A percentile compares a stretch with the other conserved stretches of the same genome.
phyloP scores from a whole-genome alignment of 768 basidiomycete genomes.

The Suillus tomentosus region DNA sequence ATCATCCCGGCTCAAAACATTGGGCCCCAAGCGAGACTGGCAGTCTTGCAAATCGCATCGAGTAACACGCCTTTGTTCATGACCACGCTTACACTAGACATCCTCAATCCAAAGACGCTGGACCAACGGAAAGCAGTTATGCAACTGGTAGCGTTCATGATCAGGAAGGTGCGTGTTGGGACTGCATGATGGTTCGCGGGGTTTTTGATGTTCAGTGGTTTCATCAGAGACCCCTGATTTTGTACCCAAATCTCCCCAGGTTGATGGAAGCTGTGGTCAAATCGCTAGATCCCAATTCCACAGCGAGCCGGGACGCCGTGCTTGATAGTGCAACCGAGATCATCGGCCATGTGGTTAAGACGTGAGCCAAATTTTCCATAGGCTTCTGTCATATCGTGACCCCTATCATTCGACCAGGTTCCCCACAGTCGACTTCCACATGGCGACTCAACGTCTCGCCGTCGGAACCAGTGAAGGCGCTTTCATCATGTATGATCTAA shows the following conservation, averaged over 20 bases:
- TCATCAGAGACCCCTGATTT: constrained; percentile 73
- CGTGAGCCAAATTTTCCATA: constrained; percentile 48
- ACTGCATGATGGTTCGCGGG: neutral
- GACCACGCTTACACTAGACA: constrained; percentile 90
- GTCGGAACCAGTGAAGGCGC: constrained; percentile 96
- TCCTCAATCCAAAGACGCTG: constrained; percentile 71
- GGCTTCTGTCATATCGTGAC: neutral
- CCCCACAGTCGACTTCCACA: constrained; percentile 93
- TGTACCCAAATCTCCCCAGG: constrained; percentile 81
- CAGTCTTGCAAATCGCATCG: constrained; percentile 83
- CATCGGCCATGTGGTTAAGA: constrained; percentile 90
- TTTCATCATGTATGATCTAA: constrained; percentile 93
- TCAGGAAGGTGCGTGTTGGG: constrained; percentile 67
- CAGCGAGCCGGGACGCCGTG: constrained; percentile 75
- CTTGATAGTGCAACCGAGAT: constrained; percentile 93
- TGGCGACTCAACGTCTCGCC: constrained; percentile 80
- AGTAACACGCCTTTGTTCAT: constrained; percentile 89
- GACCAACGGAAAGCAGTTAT: constrained; percentile 86
- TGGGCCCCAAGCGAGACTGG: constrained; percentile 75
- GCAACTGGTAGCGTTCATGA: constrained; percentile 91
- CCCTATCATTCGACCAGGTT: constrained; percentile 50
- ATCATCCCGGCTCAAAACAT: constrained; percentile 66
- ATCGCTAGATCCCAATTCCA: constrained; percentile 90
- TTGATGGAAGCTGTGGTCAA: constrained; percentile 96
- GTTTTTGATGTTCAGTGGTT: neutral